Conservation (phyloP, 192 early-diverging fungal genomes). For the Obelidium mucronatum region DNA sequence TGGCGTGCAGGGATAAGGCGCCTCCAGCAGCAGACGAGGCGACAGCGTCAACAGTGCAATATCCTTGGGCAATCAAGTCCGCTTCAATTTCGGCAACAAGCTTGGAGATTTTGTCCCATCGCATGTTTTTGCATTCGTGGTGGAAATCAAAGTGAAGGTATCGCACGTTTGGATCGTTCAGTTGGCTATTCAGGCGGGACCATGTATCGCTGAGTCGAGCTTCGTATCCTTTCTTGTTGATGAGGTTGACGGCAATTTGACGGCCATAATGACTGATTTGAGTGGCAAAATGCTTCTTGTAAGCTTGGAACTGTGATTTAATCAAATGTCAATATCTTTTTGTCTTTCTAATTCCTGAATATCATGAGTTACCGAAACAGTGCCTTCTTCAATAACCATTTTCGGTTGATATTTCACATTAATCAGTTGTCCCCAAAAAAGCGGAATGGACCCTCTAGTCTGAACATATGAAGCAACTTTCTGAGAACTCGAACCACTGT, state of each 20-base stretch:
- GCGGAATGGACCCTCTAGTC: constrained; percentile 92
- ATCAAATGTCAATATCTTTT: too few species aligned
- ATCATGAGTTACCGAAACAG: constrained; percentile 63
- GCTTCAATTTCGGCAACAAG: constrained; percentile 80
- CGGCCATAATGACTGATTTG: constrained; percentile 78
- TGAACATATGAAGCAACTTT: constrained; percentile 85
- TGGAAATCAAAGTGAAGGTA: constrained; percentile 98
- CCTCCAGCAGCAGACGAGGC: constrained; percentile 62
- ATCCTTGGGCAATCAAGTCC: constrained; percentile 70
- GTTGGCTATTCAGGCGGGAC: constrained; percentile 62
- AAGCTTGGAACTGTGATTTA: constrained; percentile 68
- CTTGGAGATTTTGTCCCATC: constrained; percentile 87
- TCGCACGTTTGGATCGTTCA: constrained; percentile 51
- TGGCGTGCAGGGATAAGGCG: constrained; percentile 47
- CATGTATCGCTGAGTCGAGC: constrained; percentile 83
- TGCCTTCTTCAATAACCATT: constrained; percentile 75
- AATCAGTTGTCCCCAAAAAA: constrained; percentile 92
- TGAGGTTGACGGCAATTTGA: constrained; percentile 90
- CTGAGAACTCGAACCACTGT: neutral
- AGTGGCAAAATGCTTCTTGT: constrained; percentile 75
- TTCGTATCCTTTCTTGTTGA: constrained; percentile 96
- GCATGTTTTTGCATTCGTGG: constrained; percentile 94
- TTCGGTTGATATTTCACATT: constrained; percentile 93
- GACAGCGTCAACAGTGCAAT: constrained; percentile 17
- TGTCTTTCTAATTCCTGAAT: neutral